Evolutionary conservation across 805 yeast species (phyloP).

Genomic region (Sungouiozyma intestinalis): DNA sequence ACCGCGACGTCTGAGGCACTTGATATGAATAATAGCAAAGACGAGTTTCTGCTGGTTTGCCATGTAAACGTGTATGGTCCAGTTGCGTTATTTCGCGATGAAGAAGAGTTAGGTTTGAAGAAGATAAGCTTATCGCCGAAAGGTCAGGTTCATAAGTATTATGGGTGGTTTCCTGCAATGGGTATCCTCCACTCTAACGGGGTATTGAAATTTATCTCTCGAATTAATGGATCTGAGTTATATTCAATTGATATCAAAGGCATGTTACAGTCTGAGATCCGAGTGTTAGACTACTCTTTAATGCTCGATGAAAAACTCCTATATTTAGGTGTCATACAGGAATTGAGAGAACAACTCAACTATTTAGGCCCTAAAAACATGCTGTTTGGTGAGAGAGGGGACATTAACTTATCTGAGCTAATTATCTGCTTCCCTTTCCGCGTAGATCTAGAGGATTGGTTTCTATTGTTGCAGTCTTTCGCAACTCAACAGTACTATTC

Average conservation of each 20-base stretch:
- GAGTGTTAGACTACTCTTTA: slow-evolving; percentile 53
- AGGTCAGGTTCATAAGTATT: neutral
- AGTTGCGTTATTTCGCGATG: slow-evolving; percentile 13
- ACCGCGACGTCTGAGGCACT: neutral
- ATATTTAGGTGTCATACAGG: slow-evolving; percentile 46
- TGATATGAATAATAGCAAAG: neutral
- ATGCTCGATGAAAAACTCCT: slow-evolving; percentile 49
- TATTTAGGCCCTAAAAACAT: neutral
- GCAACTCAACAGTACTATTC: slow-evolving; percentile 41
- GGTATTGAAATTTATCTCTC: slow-evolving; percentile 45
- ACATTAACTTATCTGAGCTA: slow-evolving; percentile 10
- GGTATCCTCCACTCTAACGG: slow-evolving; percentile 62
- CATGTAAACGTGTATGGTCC: slow-evolving; percentile 61
- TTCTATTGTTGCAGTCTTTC: slow-evolving; percentile 54
- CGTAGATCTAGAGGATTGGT: slow-evolving; percentile 70
- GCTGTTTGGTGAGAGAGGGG: neutral
- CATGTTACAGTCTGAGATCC: slow-evolving; percentile 49
- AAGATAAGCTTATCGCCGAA: slow-evolving; percentile 23
- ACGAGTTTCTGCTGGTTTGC: slow-evolving; percentile 40
- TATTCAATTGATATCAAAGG: slow-evolving; percentile 47
- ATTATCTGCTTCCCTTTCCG: slow-evolving; percentile 51
- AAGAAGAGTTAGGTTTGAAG: slow-evolving; percentile 6
- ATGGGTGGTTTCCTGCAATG: slow-evolving; percentile 63
- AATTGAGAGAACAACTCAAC: slow-evolving; percentile 35
- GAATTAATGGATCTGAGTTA: slow-evolving; percentile 51